Conservation (phyloP, 108 stramenopile species). For the Licmophora abbreviata region DNA sequence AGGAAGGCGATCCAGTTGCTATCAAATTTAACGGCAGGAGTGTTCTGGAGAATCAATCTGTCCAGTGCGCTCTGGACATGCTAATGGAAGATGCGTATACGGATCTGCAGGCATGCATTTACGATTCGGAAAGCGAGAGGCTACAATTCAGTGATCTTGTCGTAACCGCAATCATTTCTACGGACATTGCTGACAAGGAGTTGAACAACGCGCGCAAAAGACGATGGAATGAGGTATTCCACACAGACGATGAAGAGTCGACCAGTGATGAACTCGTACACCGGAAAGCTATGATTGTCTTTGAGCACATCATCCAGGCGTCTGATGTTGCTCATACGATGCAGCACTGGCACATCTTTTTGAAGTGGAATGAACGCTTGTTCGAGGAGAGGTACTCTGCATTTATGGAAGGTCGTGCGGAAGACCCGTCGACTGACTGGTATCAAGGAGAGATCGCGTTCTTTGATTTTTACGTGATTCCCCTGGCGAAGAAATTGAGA, state of each 20-base stretch:
- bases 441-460: constrained; percentile 30
- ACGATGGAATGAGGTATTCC: constrained; percentile 3
- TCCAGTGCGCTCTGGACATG: constrained; percentile 21
- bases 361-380: constrained; percentile 34
- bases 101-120: constrained; percentile 11
- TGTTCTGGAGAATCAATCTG: constrained; percentile 9
- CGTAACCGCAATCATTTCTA: constrained; percentile 33
- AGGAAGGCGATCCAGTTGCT: constrained; percentile 14
- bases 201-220: neutral
- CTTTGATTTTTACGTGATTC: constrained; percentile 28
- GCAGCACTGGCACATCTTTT: constrained; percentile 34
- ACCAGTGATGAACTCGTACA: neutral
- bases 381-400: constrained; percentile 24
- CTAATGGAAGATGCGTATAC: constrained; percentile 14
- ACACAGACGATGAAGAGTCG: neutral
- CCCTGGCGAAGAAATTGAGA: constrained; percentile 24
- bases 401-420: constrained; percentile 21
- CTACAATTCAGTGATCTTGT: constrained; percentile 28
- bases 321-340: constrained; percentile 31
- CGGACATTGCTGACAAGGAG: constrained; percentile 35
- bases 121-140: constrained; percentile 13
- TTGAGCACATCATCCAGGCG: constrained; percentile 31
- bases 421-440: constrained; percentile 27
- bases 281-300: constrained; percentile 9
- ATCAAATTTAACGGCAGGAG: constrained; percentile 12